A percentile compares a stretch with the other conserved stretches of the same genome.
Evolutionary conservation across 306 rosid species (phyloP).

Genomic region (Canavalia ensiformis): DNA sequence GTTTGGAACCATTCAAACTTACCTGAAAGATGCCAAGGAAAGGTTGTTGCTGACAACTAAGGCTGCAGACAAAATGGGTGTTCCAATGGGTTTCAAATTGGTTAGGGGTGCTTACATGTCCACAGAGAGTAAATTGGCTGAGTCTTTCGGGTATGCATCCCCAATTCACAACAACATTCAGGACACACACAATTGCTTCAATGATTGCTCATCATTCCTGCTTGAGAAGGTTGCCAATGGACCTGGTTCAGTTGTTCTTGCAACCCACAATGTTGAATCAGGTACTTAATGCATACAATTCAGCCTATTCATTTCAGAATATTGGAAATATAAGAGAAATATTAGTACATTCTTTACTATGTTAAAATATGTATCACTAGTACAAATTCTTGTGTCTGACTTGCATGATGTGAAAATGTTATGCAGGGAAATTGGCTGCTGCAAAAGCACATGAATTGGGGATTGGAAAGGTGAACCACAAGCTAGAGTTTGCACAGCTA

Average conservation of each 20-base stretch:
- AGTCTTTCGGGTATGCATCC: conserved; percentile 65
- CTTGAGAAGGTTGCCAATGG: conserved; percentile 72
- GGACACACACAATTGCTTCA: conserved; percentile 80
- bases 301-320: background rate
- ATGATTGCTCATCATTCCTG: conserved; percentile 69
- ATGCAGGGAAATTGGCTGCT: conserved; percentile 73
- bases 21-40: conserved; percentile 84
- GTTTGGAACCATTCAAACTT: conserved; percentile 82
- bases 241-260: conserved; percentile 71
- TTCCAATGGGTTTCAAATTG: conserved; percentile 81
- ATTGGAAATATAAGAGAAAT: too few species aligned
- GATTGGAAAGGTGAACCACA: conserved; percentile 67
- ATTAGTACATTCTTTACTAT: too few species aligned
- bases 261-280: conserved; percentile 91
- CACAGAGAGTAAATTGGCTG: conserved; percentile 66
- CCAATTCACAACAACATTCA: conserved; percentile 76
- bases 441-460: conserved; percentile 77
- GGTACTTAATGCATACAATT: conserved; percentile 52
- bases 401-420: background rate
- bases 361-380: too few species aligned
- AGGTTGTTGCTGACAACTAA: conserved; percentile 58
- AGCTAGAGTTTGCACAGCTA: conserved; percentile 84
- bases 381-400: background rate
- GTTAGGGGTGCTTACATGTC: conserved; percentile 99
- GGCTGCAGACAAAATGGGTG: conserved; percentile 67